Percentiles rank a stretch among this genome's conserved stretches.
phyloP scores from a whole-genome alignment of 2,329 filamentous ascomycete genomes.

The Ambrosiella xylebori region DNA sequence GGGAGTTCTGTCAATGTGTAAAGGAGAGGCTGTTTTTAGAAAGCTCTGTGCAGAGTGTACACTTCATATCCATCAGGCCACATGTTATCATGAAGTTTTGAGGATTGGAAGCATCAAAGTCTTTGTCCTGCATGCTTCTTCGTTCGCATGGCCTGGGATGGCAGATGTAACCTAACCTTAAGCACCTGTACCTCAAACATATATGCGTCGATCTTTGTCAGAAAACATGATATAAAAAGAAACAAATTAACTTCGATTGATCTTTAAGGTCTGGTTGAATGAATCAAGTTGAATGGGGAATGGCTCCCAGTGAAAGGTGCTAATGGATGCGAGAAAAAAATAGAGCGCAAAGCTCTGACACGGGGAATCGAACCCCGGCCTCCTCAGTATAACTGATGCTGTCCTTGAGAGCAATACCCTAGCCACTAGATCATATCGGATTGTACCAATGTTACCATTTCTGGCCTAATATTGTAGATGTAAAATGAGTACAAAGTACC shows the following conservation, averaged over 20 bases:
- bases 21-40: background rate
- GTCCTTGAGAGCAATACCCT: conserved; percentile 1
- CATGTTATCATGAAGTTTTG: background rate
- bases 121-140: background rate
- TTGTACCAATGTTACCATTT: background rate
- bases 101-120: background rate
- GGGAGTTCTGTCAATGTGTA: no score
- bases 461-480: background rate
- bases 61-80: background rate
- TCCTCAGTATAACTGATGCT: conserved; percentile 10
- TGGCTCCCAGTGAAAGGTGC: background rate
- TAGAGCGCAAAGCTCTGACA: conserved; percentile 11
- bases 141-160: background rate
- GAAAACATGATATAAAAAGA: background rate
- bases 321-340: background rate
- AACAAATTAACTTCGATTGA: background rate
- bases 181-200: background rate
- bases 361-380: conserved; percentile 16
- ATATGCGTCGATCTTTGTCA: background rate
- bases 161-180: background rate
- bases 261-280: background rate
- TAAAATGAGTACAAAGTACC: no score
- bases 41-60: background rate
- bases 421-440: conserved; percentile 9
- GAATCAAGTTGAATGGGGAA: background rate